Base-by-base conservation (phyloP, 2,329 filamentous ascomycete genomes). In the Lasiodiplodia hormozganensis region DNA sequence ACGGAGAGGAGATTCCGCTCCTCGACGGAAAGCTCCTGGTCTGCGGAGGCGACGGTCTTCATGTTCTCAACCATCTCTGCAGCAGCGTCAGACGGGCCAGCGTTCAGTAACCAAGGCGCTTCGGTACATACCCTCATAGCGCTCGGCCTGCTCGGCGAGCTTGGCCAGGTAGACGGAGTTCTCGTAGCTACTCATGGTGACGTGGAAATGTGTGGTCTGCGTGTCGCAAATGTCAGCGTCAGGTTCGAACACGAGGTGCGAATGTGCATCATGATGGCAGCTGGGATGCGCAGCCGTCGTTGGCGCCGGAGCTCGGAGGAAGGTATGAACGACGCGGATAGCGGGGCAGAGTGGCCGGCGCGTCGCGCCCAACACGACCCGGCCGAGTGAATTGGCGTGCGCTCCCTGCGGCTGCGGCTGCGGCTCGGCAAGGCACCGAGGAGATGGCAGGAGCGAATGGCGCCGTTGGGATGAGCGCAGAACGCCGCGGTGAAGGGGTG, bases 61-160 rank as follows among this genome's bases (percentile, higher is more conserved):
- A 98, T 98, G 88, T 95, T 97, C 81, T 90, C 94, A 78, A 98
- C 95, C 95, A 98, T 98, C 87, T 98, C 88, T 90, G 76, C 69
- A 70, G 72, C 73, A 72, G 72, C 64, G 81, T 78, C 75, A 80
- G 77, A 75, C 74, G 66, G 70, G 71, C 73, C 71, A 69, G 70
- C 56, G 14, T n/a, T 14, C 34, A 6, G 18, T 16, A 47, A 68
- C 69, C 62, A 62, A 49, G n/a, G 53, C 70, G 67, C 14, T 54
- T 69, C 69, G 67, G 62, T 36, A 54, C 87, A 83, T 82, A 89
- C 88, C 96, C 95, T 99, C 95, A 86, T 99, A 99, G 82, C 95
- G 95, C 89, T 98, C 96, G 82, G 96, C 96, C 90, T 99, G 96
- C 92, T 98, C 96, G 89, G 96, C 98, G 82, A 99, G 94, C 87